These are phyloP conservation scores for Pseudotulostoma volvatum DNA, from an alignment of 495 filamentous ascomycete species.

Conservation along the genomic window DNA sequence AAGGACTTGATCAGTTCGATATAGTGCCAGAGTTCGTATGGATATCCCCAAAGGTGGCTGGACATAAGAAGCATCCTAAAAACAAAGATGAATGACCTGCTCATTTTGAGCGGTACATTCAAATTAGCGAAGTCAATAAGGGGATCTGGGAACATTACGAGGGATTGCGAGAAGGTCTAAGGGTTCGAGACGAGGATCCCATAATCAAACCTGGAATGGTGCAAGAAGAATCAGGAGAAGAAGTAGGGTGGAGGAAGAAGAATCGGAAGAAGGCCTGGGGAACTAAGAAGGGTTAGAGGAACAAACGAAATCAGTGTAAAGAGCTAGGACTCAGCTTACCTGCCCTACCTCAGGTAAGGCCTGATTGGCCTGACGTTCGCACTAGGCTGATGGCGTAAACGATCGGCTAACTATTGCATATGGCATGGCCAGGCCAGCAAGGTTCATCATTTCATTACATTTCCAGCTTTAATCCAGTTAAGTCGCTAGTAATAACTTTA, in stretches of 20 bases:
- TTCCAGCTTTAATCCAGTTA: too few species aligned
- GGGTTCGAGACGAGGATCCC: not conserved
- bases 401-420: too few species aligned
- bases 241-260: too few species aligned
- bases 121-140: not conserved
- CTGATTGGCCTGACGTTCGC: too few species aligned
- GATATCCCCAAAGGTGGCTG: not conserved
- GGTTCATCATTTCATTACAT: too few species aligned
- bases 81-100: not conserved
- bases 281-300: not conserved
- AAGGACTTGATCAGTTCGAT: not conserved
- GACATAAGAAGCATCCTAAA: not conserved
- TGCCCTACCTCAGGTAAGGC: too few species aligned
- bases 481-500: too few species aligned
- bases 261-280: too few species aligned
- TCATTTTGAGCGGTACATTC: not conserved
- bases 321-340: too few species aligned
- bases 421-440: too few species aligned
- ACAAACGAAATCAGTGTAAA: not conserved
- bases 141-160: not conserved
- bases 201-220: not conserved
- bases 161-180: not conserved
- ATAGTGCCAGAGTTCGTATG: not conserved
- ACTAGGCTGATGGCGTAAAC: too few species aligned
- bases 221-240: not conserved